These are phyloP conservation scores for Trichoderma brevicompactum DNA, from an alignment of 2,329 filamentous ascomycete genomes.

Conservation along the genomic window DNA sequence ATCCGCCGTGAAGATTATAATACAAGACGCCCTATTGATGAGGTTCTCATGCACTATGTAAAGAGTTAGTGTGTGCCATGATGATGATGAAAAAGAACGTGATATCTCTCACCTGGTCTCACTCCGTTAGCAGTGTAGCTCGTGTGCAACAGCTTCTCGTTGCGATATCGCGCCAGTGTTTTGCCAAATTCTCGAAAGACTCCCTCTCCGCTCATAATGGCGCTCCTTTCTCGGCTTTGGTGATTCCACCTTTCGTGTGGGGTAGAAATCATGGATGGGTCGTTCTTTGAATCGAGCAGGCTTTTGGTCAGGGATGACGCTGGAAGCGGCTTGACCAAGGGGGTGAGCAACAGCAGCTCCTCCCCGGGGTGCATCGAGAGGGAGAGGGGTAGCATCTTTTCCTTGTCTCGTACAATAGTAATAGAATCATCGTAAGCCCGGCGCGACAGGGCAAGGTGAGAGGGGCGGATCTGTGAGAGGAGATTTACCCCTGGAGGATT, in stretches of 20 bases:
- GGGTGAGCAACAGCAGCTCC: conserved; percentile 86
- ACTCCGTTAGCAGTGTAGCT: conserved; percentile 95
- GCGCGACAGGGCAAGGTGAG: conserved; percentile 79
- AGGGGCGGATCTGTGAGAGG: conserved; percentile 79
- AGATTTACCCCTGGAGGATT: conserved; percentile 79
- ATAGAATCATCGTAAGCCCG: conserved; percentile 92
- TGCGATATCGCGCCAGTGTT: conserved; percentile 82
- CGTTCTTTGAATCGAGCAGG: conserved; percentile 60
- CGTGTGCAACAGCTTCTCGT: conserved; percentile 86
- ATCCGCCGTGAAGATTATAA: conserved; percentile 91
- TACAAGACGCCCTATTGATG: conserved; percentile 83
- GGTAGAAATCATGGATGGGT: conserved; percentile 41
- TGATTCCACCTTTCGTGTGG: conserved; percentile 62
- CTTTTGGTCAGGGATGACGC: conserved; percentile 82
- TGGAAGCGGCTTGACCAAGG: conserved; percentile 87
- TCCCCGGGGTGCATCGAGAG: conserved; percentile 82
- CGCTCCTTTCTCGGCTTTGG: conserved; percentile 59
- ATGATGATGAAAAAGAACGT: background rate
- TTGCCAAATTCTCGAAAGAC: conserved; percentile 90
- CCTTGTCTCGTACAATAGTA: conserved; percentile 88
- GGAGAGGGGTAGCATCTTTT: conserved; percentile 80
- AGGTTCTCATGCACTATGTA: conserved; percentile 79
- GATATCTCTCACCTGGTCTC: conserved; percentile 63
- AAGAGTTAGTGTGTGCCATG: conserved; percentile 23
- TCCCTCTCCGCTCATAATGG: conserved; percentile 87